Conservation (phyloP, 1,284 basidiomycete genomes). For the Mycosarcoma mackinlayi region DNA sequence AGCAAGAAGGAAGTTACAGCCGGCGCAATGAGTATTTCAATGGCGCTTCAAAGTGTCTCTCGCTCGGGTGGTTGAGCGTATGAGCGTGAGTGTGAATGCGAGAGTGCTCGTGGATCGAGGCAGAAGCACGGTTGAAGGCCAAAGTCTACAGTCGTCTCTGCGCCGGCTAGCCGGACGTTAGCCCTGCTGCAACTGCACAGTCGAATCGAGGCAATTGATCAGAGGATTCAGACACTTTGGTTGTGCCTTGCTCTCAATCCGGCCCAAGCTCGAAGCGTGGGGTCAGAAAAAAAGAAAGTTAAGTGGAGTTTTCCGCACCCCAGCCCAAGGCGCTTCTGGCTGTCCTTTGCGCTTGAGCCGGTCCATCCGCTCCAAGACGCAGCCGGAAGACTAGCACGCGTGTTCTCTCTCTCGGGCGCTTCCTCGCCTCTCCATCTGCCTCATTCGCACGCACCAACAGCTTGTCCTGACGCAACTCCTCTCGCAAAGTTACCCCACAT, state of each 20-base stretch:
- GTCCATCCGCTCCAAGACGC: constrained; percentile 1
- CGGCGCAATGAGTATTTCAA: constrained; percentile 26
- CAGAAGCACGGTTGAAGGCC: constrained; percentile 2
- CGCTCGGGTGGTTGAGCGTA: too few species aligned
- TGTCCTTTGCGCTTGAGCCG: neutral
- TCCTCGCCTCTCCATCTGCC: neutral
- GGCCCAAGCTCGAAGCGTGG: constrained; percentile 1
- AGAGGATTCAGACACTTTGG: constrained; percentile 3
- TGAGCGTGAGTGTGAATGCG: constrained; percentile 4
- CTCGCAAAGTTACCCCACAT: constrained; percentile 13
- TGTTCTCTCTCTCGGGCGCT: constrained; percentile 11
- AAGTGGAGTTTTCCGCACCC: constrained; percentile 2
- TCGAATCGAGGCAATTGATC: neutral
- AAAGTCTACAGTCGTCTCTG: neutral
- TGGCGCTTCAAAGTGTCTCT: constrained; percentile 1
- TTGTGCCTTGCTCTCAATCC: neutral
- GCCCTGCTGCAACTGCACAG: neutral
- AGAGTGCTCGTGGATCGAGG: constrained; percentile 2
- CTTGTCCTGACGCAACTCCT: constrained; percentile 13
- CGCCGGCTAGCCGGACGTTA: constrained; percentile 1
- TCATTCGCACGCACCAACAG: constrained; percentile 18
- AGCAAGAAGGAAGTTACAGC: constrained; percentile 1
- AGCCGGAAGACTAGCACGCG: constrained; percentile 3
- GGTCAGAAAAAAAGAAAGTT: neutral
- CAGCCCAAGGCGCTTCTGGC: neutral